Conservation (phyloP, 2,329 filamentous ascomycete genomes). For the Botrytis paeoniae region DNA sequence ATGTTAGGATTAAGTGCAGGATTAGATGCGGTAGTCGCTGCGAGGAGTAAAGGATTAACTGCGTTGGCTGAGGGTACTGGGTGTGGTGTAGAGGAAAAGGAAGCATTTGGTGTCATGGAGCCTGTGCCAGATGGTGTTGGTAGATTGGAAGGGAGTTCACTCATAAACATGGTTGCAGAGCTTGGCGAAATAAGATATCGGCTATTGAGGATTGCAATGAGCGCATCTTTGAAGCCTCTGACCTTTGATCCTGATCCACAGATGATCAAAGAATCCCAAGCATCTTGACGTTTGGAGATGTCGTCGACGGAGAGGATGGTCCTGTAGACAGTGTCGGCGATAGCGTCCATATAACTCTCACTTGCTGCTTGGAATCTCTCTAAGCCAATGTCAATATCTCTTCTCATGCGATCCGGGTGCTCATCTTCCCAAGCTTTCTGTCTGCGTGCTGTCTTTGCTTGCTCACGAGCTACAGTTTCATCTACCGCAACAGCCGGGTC, state of each 20-base stretch:
- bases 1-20: conserved; percentile 39
- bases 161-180: conserved; percentile 94
- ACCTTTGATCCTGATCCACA: conserved; percentile 79
- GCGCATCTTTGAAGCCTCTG: conserved; percentile 82
- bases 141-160: conserved; percentile 89
- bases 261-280: conserved; percentile 91
- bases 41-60: conserved; percentile 88
- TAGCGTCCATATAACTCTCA: conserved; percentile 73
- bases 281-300: conserved; percentile 75
- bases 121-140: conserved; percentile 89
- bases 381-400: conserved; percentile 71
- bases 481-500: conserved; percentile 26
- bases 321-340: conserved; percentile 80
- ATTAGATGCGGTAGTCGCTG: conserved; percentile 69
- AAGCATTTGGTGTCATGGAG: conserved; percentile 70
- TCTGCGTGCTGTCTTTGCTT: conserved; percentile 33
- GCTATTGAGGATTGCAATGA: conserved; percentile 72
- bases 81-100: conserved; percentile 51
- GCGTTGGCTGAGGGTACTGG: conserved; percentile 55
- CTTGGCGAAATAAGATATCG: conserved; percentile 90
- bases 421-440: conserved; percentile 36
- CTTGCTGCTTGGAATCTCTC: conserved; percentile 71
- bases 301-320: conserved; percentile 81
- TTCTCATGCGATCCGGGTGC: conserved; percentile 54
- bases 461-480: conserved; percentile 29